Percentiles rank a stretch among this genome's conserved stretches.
Evolutionary conservation across 2,329 filamentous ascomycete species (phyloP).

Genomic region (Neurospora crassa): DNA sequence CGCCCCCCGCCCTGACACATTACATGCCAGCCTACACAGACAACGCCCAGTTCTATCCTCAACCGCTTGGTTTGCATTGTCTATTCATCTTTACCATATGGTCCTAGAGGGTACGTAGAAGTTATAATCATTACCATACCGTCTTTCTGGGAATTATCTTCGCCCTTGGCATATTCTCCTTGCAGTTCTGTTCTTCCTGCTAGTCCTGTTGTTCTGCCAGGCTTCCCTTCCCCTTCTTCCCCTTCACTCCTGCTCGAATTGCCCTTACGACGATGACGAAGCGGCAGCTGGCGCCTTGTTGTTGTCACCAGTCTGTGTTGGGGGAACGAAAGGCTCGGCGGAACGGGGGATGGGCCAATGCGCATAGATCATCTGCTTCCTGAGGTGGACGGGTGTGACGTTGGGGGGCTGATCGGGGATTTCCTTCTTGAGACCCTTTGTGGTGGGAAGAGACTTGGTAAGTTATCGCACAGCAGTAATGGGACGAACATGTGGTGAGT

Average conservation of each 20-base stretch:
- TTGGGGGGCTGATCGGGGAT: conserved; percentile 65
- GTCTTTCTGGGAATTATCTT: neutral
- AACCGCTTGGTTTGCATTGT: neutral
- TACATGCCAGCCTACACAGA: neutral
- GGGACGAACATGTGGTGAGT: neutral
- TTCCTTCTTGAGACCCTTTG: conserved; percentile 64
- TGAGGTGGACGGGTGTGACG: conserved; percentile 64
- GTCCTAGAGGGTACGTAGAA: neutral
- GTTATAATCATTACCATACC: neutral
- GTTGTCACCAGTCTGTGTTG: neutral
- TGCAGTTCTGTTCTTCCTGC: neutral
- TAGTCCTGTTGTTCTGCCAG: neutral
- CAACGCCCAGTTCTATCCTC: neutral
- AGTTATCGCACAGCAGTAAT: neutral
- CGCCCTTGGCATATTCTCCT: neutral
- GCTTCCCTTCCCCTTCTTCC: neutral
- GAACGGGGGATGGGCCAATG: conserved; percentile 27
- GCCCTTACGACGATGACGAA: neutral
- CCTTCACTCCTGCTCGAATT: neutral
- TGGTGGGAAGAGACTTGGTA: conserved; percentile 24
- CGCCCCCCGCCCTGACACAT: neutral
- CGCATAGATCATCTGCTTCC: conserved; percentile 53
- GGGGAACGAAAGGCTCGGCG: conserved; percentile 22
- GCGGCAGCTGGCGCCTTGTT: neutral
- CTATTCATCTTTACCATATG: neutral